Percentiles rank a stretch among this genome's conserved stretches.
These are phyloP conservation scores for Ophiostoma himal-ulmi DNA, from an alignment of 2,329 filamentous ascomycete species.

Conservation along the genomic window DNA sequence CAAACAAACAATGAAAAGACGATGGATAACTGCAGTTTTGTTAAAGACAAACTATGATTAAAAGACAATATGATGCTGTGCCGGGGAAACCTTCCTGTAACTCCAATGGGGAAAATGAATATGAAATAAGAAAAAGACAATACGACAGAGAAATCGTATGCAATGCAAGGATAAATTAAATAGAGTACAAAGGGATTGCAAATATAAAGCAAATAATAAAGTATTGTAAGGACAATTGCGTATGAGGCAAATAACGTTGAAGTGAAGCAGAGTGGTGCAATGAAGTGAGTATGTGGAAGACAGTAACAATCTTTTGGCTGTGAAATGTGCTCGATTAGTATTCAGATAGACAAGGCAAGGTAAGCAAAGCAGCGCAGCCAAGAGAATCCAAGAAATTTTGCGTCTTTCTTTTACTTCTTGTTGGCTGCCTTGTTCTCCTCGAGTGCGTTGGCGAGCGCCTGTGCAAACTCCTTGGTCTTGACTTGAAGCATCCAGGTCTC, in stretches of 20 bases:
- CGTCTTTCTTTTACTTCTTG: slow-evolving; percentile 40
- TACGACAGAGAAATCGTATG: background rate
- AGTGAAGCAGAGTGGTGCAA: background rate
- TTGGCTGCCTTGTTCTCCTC: slow-evolving; percentile 53
- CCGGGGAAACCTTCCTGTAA: background rate
- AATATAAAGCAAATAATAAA: slow-evolving; percentile 3
- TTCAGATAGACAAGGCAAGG: background rate
- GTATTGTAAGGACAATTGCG: slow-evolving; percentile 9
- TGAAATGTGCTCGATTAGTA: background rate
- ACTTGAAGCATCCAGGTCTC: slow-evolving; percentile 69
- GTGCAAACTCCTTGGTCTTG: slow-evolving; percentile 56
- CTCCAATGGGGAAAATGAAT: slow-evolving; percentile 6
- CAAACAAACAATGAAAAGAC: background rate
- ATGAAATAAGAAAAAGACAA: background rate
- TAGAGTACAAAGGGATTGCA: slow-evolving; percentile 9
- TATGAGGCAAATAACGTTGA: background rate
- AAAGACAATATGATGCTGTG: slow-evolving; percentile 8
- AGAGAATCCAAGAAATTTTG: background rate
- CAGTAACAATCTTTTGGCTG: background rate
- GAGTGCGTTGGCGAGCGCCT: slow-evolving; percentile 46
- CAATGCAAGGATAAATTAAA: background rate
- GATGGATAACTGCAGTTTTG: background rate
- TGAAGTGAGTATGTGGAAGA: background rate
- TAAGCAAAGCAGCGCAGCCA: background rate
- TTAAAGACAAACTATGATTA: background rate